A percentile compares a stretch with the other conserved stretches of the same genome.
phyloP scores from a whole-genome alignment of 2,329 filamentous ascomycete genomes.

The Rhynchosporium graminicola region DNA sequence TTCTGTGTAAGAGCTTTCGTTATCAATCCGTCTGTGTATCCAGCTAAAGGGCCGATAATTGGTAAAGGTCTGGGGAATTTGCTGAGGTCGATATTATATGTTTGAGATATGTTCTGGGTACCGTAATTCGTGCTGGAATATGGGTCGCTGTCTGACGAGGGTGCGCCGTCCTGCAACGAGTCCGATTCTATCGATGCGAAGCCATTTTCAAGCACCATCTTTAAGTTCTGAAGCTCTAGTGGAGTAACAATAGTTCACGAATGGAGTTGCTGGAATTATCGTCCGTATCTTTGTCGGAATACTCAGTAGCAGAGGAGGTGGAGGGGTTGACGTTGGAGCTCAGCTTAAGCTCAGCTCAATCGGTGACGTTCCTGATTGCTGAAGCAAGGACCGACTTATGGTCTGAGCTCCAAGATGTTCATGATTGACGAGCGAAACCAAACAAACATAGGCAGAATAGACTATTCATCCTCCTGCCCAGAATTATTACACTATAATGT shows the following conservation, averaged over 20 bases:
- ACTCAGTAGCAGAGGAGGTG: not conserved
- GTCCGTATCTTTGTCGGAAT: not conserved
- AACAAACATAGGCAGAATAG: not conserved
- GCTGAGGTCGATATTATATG: conserved; percentile 26
- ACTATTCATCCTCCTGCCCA: not conserved
- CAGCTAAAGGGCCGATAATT: conserved; percentile 32
- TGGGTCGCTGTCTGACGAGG: conserved; percentile 35
- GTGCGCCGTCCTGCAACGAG: conserved; percentile 30
- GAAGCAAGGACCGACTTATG: conserved; percentile 6
- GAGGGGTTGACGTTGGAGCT: conserved; percentile 3
- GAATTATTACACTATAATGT: too few relatives aligned
- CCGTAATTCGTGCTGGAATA: conserved; percentile 25
- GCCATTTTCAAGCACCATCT: conserved; percentile 36
- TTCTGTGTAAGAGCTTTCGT: conserved; percentile 11
- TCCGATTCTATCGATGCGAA: conserved; percentile 22
- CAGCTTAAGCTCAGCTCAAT: conserved; percentile 12
- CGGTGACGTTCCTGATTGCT: conserved; percentile 26
- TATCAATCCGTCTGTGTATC: conserved; percentile 27
- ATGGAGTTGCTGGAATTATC: too few relatives aligned
- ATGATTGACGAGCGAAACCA: not conserved
- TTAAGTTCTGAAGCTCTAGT: conserved; percentile 11
- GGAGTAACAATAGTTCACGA: not conserved
- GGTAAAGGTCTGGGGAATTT: conserved; percentile 35
- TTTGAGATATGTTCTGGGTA: not conserved
- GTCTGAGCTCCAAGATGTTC: conserved; percentile 9